Conservation (phyloP, 164 flowering plant species). For the Magnolia sinica region DNA sequence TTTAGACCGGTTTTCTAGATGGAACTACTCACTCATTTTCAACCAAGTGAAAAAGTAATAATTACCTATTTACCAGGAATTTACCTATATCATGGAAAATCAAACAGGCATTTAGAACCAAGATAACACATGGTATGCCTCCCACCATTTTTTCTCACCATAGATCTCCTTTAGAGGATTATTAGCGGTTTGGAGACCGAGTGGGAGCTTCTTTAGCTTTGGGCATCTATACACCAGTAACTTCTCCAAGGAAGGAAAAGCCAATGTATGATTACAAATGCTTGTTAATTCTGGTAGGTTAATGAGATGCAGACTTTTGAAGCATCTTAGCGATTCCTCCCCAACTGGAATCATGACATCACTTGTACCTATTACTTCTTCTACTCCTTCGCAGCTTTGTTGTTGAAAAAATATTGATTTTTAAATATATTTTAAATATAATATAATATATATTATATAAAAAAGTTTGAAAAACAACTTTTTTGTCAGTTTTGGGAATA, state of each 20-base stretch:
- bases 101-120: too few species aligned
- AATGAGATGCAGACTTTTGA: background rate
- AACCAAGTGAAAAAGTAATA: too few species aligned
- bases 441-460: too few species aligned
- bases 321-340: slow-evolving; percentile 5
- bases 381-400: slow-evolving; percentile 3
- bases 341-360: background rate
- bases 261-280: slow-evolving; percentile 13
- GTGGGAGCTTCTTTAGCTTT: slow-evolving; percentile 17
- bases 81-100: too few species aligned
- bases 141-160: slow-evolving; percentile 14
- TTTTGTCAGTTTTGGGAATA: too few species aligned
- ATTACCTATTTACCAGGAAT: too few species aligned
- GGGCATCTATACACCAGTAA: background rate
- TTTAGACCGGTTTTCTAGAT: too few species aligned
- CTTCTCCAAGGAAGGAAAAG: slow-evolving; percentile 7
- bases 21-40: too few species aligned
- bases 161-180: background rate
- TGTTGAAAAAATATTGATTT: too few species aligned
- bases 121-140: too few species aligned
- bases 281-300: slow-evolving; percentile 9
- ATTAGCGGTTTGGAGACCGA: background rate
- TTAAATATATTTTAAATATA: too few species aligned
- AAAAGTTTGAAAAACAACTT: too few species aligned
- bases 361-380: slow-evolving; percentile 7